Base-by-base conservation (phyloP, 495 filamentous ascomycete species). In the Aspergillus funiculosus region DNA sequence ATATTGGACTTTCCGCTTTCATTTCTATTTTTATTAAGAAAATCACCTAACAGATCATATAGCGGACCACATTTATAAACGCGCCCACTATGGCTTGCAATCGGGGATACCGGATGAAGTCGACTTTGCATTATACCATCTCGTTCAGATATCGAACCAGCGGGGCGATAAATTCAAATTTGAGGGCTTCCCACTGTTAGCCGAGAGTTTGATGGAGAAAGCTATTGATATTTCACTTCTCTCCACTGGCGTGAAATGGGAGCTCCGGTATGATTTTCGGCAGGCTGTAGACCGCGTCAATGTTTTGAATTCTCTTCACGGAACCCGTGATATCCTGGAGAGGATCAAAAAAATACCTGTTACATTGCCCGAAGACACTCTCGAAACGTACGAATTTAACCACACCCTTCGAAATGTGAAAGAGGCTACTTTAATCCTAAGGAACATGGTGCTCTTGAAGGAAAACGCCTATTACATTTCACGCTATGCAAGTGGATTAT, bases 161-260 rank as follows among this genome's bases (percentile, higher is more conserved):
- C 77, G 87, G 22, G 91, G 90, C 21, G 94, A 97, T 58, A 95
- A 95, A 58, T 95, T 94, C 64, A 85, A 86, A 50, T 95, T 95
- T 46, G 90, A 95, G 46, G 80, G 82, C 2, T 96, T 95, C 56
- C 82, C 85, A n/a, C 80, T 88, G 24, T 73, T 99, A 26, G 87
- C 87, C 1, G 92, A 97, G 59, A 85, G 85, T 9, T 73, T 99
- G 18, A 84, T 95, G 52, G 82, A 86, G 52, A 91, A 89, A 57
- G 79, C 85, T 4, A 71, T 94, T 14, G 78, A 85, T 36, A 71
- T 92, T 28, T 81, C 80, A 41, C 74, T 69, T 15, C 64, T 94
- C 2, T 91, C 86, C 64, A 91, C 87, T 52, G 72, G 87, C 24
- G 77, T 91, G n/a, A 76, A 83, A 17, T 95, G 86, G 86, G 75